Percentiles rank a stretch among this genome's conserved stretches.
Conservation (phyloP, 768 basidiomycete species). For the Lanmaoa rubissima region DNA sequence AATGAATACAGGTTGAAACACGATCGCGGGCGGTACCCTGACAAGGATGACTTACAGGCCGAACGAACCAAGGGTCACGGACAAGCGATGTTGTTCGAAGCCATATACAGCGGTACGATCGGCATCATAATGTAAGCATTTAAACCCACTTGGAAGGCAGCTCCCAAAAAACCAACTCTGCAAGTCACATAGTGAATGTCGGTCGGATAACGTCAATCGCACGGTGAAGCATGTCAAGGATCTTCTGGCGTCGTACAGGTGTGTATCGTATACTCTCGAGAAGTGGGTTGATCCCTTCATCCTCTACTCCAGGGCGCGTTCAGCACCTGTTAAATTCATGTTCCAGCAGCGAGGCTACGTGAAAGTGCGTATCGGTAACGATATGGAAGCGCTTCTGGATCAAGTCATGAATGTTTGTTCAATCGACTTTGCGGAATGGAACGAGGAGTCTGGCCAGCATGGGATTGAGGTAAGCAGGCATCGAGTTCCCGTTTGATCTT, state of each 20-base stretch:
- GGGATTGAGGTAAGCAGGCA: constrained; percentile 33
- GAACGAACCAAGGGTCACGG: constrained; percentile 50
- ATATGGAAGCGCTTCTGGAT: constrained; percentile 38
- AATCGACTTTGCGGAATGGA: constrained; percentile 45
- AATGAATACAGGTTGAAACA: not conserved
- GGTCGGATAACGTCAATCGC: constrained; percentile 63
- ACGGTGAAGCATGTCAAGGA: constrained; percentile 58
- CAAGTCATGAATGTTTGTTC: constrained; percentile 39
- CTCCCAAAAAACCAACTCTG: constrained; percentile 20
- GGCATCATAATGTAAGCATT: constrained; percentile 60
- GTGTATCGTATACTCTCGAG: constrained; percentile 7
- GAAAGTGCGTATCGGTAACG: constrained; percentile 39
- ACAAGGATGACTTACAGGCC: constrained; percentile 35
- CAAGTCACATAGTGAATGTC: constrained; percentile 46
- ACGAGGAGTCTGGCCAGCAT: constrained; percentile 32
- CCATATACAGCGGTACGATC: constrained; percentile 53
- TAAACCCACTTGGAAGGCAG: not conserved
- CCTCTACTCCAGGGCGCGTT: constrained; percentile 46
- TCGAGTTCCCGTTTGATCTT: not conserved
- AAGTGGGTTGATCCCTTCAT: not conserved
- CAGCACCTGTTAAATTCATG: constrained; percentile 64
- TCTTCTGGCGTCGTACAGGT: constrained; percentile 50
- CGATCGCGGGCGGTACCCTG: not conserved
- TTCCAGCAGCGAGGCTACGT: constrained; percentile 57
- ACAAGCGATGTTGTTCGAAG: constrained; percentile 56